Base-by-base conservation (phyloP, 768 basidiomycete species). In the Boletus sp. region DNA sequence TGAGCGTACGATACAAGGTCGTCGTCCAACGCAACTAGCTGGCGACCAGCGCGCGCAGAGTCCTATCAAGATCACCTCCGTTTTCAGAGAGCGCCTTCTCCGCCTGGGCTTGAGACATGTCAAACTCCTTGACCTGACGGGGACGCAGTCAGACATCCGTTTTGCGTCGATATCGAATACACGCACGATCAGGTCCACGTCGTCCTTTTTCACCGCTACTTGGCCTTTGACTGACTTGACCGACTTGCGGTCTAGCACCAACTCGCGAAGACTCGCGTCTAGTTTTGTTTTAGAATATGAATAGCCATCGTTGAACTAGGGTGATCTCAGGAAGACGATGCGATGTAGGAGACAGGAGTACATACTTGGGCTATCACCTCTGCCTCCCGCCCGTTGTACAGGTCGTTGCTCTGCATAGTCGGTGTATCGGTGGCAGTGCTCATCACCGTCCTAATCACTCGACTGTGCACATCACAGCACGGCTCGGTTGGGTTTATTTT, bases 291-390 rank as follows among this genome's bases (percentile, higher is more conserved):
- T 69, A 7, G 69, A 74, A 18, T 72, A 72, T 79, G 75, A 52
- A 82, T 82, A 49, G 80, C 82, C 63, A 76, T 82, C 59, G 70
- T 70, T 65, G 83, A 90, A 69, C 83, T 85, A 15, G 75, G 41
- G 11, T 14, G 14, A 64, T 54, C 77, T 83, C 42, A 80, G 78
- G 33, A 47, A 52, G 44, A 20, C 11, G 37, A 17, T 12, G 18
- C 17, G 40, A 20, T 12, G 14, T 7, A 17, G 17, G 10, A n/a
- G 48, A 14, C 15, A 0, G 41, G 29, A 9, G 44, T 0, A 54
- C 58, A 56, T 41, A 70, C 68, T 54, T 68, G 68, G 15, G 63
- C 68, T 35, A 68, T 68, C 11, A 68, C 68, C 51, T 68, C 67
- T 40, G 67, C 71, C 58, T 72, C 67, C 15, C 68, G 65, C 28